phyloP scores from a whole-genome alignment of 148 eudicot genomes.

The Simmondsia chinensis region DNA sequence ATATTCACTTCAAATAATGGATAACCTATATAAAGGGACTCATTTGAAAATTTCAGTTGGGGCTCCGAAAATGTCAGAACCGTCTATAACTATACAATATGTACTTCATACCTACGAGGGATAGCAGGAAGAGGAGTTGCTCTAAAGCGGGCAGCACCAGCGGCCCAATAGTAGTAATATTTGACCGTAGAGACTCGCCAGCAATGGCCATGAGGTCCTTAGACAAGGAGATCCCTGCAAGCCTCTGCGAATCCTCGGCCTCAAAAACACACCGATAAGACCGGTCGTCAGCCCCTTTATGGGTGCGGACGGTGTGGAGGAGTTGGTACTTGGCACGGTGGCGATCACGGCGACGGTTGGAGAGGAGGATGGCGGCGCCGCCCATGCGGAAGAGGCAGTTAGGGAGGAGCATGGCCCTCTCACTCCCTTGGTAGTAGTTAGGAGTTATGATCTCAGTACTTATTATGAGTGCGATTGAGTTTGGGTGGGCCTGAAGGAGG shows the following conservation, averaged over 20 bases:
- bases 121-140: too few relatives aligned
- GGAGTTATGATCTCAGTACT: constrained; percentile 5
- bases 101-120: too few relatives aligned
- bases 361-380: background rate
- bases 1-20: too few relatives aligned
- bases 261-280: background rate
- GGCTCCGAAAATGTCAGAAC: too few relatives aligned
- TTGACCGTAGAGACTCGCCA: background rate
- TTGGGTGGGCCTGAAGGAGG: constrained; percentile 2
- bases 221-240: background rate
- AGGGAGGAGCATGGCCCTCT: background rate
- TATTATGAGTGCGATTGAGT: background rate
- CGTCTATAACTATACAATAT: too few relatives aligned
- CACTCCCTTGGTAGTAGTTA: background rate
- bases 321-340: background rate
- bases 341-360: background rate
- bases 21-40: too few relatives aligned
- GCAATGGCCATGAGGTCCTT: constrained; percentile 3
- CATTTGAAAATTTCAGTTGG: too few relatives aligned
- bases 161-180: constrained; percentile 1
- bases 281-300: background rate
- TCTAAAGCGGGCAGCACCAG: constrained; percentile 2
- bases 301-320: background rate
- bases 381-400: constrained; percentile 1
- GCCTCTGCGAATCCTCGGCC: background rate